Percentiles rank a stretch among this genome's conserved stretches.
Conservation (phyloP, 306 rosid genomes). For the Rubus parviflorus region DNA sequence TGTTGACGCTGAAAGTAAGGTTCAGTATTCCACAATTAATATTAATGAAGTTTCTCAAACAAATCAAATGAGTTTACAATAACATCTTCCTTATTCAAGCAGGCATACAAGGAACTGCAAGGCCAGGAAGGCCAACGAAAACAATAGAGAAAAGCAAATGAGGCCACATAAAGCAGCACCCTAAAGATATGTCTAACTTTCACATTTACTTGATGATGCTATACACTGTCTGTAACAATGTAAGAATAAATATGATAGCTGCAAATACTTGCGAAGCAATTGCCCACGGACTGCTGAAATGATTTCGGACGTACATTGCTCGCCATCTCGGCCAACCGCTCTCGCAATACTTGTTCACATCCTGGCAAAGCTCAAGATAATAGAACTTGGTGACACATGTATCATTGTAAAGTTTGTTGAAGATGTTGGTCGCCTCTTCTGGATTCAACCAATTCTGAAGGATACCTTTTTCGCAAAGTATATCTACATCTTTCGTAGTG, state of each 20-base stretch:
- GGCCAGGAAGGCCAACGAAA: no score
- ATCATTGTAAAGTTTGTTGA: neutral
- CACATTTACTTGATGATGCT: neutral
- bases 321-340: neutral
- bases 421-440: neutral
- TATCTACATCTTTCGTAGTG: neutral
- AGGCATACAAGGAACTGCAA: no score
- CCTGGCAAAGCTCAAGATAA: neutral
- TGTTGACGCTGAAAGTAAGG: no score
- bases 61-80: no score
- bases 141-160: no score
- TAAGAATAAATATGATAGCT: neutral
- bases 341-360: neutral
- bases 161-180: no score
- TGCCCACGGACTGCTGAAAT: neutral
- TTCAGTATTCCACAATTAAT: no score
- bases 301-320: neutral
- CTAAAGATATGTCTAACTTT: neutral
- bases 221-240: neutral
- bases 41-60: no score
- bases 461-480: neutral
- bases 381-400: neutral
- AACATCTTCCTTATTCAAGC: no score
- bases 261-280: neutral
- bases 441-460: neutral